A percentile compares a stretch with the other conserved stretches of the same genome.
Evolutionary conservation across 2,329 filamentous ascomycete species (phyloP).

Genomic region (Penicillium sp.): DNA sequence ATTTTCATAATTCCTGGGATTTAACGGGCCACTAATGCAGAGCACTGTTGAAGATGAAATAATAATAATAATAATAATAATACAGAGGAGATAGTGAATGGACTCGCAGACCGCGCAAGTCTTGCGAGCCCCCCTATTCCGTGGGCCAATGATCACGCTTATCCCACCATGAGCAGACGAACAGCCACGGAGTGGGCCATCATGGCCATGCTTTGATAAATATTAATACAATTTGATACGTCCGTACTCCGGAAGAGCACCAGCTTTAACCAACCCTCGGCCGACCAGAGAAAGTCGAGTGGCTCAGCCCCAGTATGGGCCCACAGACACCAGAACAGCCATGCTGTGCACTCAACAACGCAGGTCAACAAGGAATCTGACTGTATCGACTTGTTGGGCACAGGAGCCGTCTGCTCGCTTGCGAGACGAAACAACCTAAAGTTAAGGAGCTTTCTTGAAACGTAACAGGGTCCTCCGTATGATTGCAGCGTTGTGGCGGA

Average conservation of each 20-base stretch:
- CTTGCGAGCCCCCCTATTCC: background rate
- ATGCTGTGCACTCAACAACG: background rate
- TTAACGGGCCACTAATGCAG: background rate
- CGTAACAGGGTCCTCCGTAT: background rate
- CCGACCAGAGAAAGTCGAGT: background rate
- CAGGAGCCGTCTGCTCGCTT: background rate
- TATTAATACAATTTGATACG: background rate
- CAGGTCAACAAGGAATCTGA: background rate
- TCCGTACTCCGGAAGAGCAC: background rate
- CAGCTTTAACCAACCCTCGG: background rate
- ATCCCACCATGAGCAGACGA: constrained; percentile 16
- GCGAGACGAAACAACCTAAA: background rate
- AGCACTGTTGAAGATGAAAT: background rate
- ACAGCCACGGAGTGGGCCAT: constrained; percentile 10
- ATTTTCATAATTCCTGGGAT: background rate
- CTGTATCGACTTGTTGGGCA: background rate
- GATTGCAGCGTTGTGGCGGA: background rate
- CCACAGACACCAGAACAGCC: constrained; percentile 2
- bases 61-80: no score
- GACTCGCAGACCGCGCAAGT: background rate
- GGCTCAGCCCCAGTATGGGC: constrained; percentile 7
- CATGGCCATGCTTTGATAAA: background rate
- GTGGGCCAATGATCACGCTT: constrained; percentile 16
- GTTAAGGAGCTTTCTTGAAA: background rate
- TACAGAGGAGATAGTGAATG: background rate